These are phyloP conservation scores for Yarrowia yakushimensis DNA, from an alignment of 805 yeast genomes.

Conservation along the genomic window DNA sequence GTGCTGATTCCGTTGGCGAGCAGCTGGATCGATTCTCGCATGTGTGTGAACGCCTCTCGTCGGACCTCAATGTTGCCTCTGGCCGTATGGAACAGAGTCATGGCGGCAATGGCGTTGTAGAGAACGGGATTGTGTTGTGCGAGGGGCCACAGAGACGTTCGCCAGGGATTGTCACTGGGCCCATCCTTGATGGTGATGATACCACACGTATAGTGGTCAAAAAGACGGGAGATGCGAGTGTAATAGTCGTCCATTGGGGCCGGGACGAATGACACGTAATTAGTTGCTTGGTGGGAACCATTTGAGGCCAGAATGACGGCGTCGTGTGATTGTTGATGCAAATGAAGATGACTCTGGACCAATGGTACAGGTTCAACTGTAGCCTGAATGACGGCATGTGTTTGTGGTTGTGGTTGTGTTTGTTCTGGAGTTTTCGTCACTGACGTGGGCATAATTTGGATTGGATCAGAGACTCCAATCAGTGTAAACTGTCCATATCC, in stretches of 20 bases:
- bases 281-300: too few species aligned
- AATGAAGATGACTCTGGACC: too few species aligned
- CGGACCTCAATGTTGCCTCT: slow-evolving; percentile 46
- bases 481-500: too few species aligned
- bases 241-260: slow-evolving; percentile 26
- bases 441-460: too few species aligned
- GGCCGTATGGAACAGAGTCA: slow-evolving; percentile 61
- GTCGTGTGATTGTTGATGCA: too few species aligned
- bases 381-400: too few species aligned
- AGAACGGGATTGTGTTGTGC: slow-evolving; percentile 55
- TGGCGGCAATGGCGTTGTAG: slow-evolving; percentile 60
- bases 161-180: slow-evolving; percentile 68
- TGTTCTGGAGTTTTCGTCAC: too few species aligned
- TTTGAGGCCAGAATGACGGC: too few species aligned
- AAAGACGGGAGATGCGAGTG: slow-evolving; percentile 37
- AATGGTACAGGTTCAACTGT: too few species aligned
- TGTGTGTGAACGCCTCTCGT: slow-evolving; percentile 51
- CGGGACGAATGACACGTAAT: not conserved
- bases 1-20: slow-evolving; percentile 53
- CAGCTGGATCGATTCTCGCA: slow-evolving; percentile 58
- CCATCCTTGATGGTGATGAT: slow-evolving; percentile 65
- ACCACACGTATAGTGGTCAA: slow-evolving; percentile 46
- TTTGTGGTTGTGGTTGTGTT: too few species aligned
- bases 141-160: slow-evolving; percentile 53
- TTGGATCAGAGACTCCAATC: too few species aligned